Percentiles rank a stretch among this genome's conserved stretches.
These are phyloP conservation scores for Stephanodiscus minutulus DNA, from an alignment of 108 stramenopile species.

Conservation along the genomic window DNA sequence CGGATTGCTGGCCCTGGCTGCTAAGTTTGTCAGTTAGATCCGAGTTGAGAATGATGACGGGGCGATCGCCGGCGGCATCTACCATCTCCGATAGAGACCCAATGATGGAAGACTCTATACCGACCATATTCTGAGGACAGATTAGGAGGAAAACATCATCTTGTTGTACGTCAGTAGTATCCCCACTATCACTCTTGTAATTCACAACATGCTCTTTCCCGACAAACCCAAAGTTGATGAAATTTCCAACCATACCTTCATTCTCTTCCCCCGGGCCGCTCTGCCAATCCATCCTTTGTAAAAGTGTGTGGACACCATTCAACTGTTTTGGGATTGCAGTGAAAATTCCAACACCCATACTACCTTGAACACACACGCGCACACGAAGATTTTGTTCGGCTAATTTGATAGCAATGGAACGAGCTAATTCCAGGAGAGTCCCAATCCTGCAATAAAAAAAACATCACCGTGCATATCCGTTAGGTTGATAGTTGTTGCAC, in stretches of 20 bases:
- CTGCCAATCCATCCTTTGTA: constrained; percentile 90
- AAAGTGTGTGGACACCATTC: constrained; percentile 71
- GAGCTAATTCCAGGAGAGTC: constrained; percentile 76
- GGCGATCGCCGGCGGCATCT: constrained; percentile 81
- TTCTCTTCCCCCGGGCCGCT: constrained; percentile 74
- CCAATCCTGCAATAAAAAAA: constrained; percentile 55
- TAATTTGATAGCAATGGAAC: constrained; percentile 69
- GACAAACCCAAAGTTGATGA: constrained; percentile 74
- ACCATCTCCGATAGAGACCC: constrained; percentile 74
- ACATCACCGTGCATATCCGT: background rate
- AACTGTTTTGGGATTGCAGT: constrained; percentile 83
- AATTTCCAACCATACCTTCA: constrained; percentile 87
- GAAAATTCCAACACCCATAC: constrained; percentile 89
- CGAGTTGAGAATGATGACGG: constrained; percentile 83
- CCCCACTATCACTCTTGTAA: constrained; percentile 33
- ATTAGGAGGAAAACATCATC: constrained; percentile 85
- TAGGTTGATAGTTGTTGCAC: background rate
- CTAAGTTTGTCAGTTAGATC: constrained; percentile 80
- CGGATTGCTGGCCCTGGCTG: constrained; percentile 79
- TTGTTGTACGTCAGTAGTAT: constrained; percentile 47
- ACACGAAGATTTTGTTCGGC: constrained; percentile 85
- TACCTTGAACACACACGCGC: constrained; percentile 79
- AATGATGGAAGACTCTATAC: constrained; percentile 76
- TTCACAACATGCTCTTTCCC: constrained; percentile 84
- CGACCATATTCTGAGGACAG: constrained; percentile 84